Evolutionary conservation across 2,329 filamentous ascomycete genomes (phyloP).

Genomic region (Neonectria ditissima): DNA sequence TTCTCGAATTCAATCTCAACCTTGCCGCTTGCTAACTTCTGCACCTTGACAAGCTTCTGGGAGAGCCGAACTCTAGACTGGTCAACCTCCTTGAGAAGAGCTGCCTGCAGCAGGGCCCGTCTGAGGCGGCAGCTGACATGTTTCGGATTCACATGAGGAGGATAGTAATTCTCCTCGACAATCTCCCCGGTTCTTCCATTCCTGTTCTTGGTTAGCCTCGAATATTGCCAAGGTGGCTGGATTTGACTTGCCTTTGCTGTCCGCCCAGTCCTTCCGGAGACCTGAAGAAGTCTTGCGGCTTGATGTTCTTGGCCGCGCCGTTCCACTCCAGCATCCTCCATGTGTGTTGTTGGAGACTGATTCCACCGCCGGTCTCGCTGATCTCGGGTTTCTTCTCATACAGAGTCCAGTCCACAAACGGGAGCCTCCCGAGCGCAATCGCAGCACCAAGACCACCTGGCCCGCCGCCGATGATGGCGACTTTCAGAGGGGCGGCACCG

Average conservation of each 20-base stretch:
- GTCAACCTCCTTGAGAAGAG: conserved; percentile 60
- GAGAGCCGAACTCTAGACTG: conserved; percentile 56
- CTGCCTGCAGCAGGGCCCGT: conserved; percentile 59
- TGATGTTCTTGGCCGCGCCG: conserved; percentile 48
- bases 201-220: conserved; percentile 27
- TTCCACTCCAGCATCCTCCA: conserved; percentile 51
- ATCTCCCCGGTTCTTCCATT: conserved; percentile 50
- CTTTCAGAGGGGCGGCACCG: conserved; percentile 30
- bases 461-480: conserved; percentile 45
- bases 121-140: conserved; percentile 45
- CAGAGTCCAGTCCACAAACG: conserved; percentile 48
- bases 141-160: conserved; percentile 40
- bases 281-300: conserved; percentile 47
- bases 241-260: conserved; percentile 39
- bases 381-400: conserved; percentile 53
- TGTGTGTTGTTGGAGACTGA: conserved; percentile 51
- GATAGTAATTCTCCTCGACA: conserved; percentile 37
- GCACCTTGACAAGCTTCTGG: conserved; percentile 56
- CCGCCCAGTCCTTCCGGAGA: conserved; percentile 40
- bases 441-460: conserved; percentile 48
- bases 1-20: conserved; percentile 60
- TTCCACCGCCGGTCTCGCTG: conserved; percentile 53
- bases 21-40: conserved; percentile 51
- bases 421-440: conserved; percentile 46
- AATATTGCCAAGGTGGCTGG: rapidly evolving